Percentiles rank a stretch among this genome's conserved stretches.
phyloP scores from a whole-genome alignment of 495 filamentous ascomycete species.

The Penicillium ochrochloron region DNA sequence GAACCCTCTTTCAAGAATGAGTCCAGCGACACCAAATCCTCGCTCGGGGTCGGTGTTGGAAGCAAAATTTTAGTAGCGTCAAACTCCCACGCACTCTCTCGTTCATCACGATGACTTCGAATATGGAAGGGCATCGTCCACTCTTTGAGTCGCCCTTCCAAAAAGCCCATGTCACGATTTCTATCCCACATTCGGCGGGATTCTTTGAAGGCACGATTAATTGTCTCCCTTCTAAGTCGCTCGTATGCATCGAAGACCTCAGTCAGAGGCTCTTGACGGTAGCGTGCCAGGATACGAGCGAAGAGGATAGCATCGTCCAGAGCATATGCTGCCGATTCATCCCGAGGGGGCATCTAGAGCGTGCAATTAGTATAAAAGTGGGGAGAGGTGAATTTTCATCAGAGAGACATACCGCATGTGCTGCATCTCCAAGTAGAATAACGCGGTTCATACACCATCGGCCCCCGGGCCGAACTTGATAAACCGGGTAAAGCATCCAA shows the following conservation, averaged over 20 bases:
- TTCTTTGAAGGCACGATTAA: constrained; percentile 58
- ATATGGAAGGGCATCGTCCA: constrained; percentile 43
- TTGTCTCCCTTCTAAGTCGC: constrained; percentile 49
- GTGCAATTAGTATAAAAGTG: constrained; percentile 13
- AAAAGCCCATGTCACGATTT: constrained; percentile 45
- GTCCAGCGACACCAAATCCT: constrained; percentile 30
- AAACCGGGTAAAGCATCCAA: constrained; percentile 65
- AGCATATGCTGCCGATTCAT: constrained; percentile 64
- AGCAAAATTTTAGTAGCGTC: constrained; percentile 41
- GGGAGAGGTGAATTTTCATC: background rate
- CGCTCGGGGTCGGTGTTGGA: constrained; percentile 30
- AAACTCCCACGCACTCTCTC: constrained; percentile 46
- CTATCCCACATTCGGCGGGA: constrained; percentile 50
- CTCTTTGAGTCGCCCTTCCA: constrained; percentile 46
- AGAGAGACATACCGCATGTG: constrained; percentile 57
- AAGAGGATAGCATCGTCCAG: constrained; percentile 65
- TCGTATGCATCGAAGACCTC: constrained; percentile 59
- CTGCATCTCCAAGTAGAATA: constrained; percentile 60
- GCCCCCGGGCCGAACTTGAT: constrained; percentile 55
- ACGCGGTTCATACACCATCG: constrained; percentile 55
- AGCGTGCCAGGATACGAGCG: constrained; percentile 49
- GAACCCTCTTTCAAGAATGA: constrained; percentile 30
- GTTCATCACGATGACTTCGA: constrained; percentile 32
- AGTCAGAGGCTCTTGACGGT: constrained; percentile 41
- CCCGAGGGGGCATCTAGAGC: constrained; percentile 62